Conservation (phyloP, 2,329 filamentous ascomycete species). For the Pseudogymnoascus sp. region DNA sequence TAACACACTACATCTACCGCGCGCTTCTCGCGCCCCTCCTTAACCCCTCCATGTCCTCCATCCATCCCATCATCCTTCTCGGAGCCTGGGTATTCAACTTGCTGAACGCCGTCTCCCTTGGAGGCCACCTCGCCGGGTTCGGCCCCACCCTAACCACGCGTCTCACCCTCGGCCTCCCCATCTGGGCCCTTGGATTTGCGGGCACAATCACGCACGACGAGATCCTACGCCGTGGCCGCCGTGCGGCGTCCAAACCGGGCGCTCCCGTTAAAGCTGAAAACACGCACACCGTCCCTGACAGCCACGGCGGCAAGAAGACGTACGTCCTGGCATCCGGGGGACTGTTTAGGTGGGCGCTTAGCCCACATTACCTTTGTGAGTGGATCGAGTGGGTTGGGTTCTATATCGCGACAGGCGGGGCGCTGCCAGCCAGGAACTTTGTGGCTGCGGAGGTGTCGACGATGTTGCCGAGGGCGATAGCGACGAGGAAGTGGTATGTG, state of each 20-base stretch:
- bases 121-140: conserved; percentile 75
- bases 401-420: conserved; percentile 62
- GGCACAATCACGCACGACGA: conserved; percentile 88
- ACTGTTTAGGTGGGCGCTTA: conserved; percentile 74
- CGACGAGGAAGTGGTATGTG: conserved; percentile 78
- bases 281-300: conserved; percentile 16
- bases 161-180: conserved; percentile 55
- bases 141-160: conserved; percentile 46
- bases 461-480: conserved; percentile 81
- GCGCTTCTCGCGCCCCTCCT: conserved; percentile 74
- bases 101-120: conserved; percentile 68
- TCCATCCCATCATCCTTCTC: conserved; percentile 61
- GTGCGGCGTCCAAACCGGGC: conserved; percentile 50
- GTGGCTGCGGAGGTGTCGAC: conserved; percentile 78
- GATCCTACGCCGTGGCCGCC: conserved; percentile 76
- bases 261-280: conserved; percentile 39
- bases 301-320: conserved; percentile 62
- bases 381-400: conserved; percentile 96
- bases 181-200: conserved; percentile 70
- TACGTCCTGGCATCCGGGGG: conserved; percentile 82
- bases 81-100: conserved; percentile 68
- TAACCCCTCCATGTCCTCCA: conserved; percentile 87
- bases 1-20: conserved; percentile 86
- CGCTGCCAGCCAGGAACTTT: conserved; percentile 69
- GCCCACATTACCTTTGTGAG: conserved; percentile 91